phyloP scores from a whole-genome alignment of 1,284 basidiomycete species.

The Paramarasmius palmivorus region DNA sequence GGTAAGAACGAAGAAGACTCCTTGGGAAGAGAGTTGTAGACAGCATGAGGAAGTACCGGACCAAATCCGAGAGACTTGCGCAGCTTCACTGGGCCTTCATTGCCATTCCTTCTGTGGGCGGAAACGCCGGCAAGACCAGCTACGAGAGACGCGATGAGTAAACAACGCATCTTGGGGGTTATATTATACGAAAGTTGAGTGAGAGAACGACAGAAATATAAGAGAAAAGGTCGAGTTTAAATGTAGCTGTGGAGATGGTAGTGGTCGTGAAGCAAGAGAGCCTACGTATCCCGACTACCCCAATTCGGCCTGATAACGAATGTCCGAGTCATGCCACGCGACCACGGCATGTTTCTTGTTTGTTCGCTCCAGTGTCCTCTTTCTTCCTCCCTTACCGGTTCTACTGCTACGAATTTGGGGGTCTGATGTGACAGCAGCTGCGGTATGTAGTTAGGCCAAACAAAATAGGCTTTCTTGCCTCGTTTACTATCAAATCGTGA shows the following conservation, averaged over 20 bases:
- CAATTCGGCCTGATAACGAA: not conserved
- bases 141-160: conserved; percentile 17
- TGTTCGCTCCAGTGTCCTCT: too few relatives aligned
- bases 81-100: conserved; percentile 11
- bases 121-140: conserved; percentile 14
- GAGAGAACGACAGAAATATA: not conserved
- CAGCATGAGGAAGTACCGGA: conserved; percentile 70
- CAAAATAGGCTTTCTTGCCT: too few relatives aligned
- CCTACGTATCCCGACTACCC: conserved; percentile 2
- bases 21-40: conserved; percentile 58
- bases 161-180: conserved; percentile 14
- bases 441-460: too few relatives aligned
- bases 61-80: conserved; percentile 85
- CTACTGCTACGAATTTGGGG: too few relatives aligned
- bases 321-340: too few relatives aligned
- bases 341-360: too few relatives aligned
- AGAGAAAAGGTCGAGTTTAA: not conserved
- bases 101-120: conserved; percentile 6
- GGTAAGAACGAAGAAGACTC: conserved; percentile 41
- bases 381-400: too few relatives aligned
- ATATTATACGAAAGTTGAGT: not conserved
- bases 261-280: not conserved
- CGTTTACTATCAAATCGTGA: too few relatives aligned
- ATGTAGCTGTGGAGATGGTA: not conserved
- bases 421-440: too few relatives aligned